phyloP scores from a whole-genome alignment of 129 eudicot genomes.

The Silybum marianum region DNA sequence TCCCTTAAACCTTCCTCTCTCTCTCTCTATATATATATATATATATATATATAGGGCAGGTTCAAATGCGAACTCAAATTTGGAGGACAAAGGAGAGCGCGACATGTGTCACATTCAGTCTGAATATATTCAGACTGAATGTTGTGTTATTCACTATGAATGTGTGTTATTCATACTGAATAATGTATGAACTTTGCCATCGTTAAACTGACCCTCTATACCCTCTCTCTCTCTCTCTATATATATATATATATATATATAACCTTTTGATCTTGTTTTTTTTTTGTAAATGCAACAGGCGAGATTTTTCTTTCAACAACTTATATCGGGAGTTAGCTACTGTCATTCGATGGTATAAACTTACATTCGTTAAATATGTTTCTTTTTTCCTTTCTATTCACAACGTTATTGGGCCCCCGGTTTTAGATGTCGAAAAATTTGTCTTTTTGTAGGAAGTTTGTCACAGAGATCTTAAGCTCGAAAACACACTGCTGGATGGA shows the following conservation, averaged over 20 bases:
- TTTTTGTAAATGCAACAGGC: conserved; percentile 47
- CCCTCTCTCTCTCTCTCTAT: no score
- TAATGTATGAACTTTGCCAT: no score
- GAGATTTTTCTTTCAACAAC: conserved; percentile 78
- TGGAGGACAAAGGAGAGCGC: no score
- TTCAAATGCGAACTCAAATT: no score
- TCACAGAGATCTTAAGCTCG: conserved; percentile 84
- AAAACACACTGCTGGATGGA: conserved; percentile 75
- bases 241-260: background rate
- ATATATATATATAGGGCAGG: background rate
- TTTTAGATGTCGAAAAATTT: conserved; percentile 8
- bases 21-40: no score
- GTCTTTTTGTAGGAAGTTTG: conserved; percentile 51
- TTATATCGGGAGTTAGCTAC: conserved; percentile 83
- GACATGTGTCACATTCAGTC: no score
- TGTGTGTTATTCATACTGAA: no score
- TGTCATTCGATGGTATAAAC: conserved; percentile 73
- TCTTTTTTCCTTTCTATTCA: conserved; percentile 4
- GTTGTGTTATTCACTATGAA: no score
- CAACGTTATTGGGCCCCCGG: background rate
- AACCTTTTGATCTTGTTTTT: background rate
- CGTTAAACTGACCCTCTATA: no score
- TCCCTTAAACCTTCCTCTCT: no score
- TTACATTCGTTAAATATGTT: background rate
- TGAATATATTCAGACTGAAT: no score